These are phyloP conservation scores for Phytophthora rubi DNA, from an alignment of 352 stramenopile species.

Conservation along the genomic window DNA sequence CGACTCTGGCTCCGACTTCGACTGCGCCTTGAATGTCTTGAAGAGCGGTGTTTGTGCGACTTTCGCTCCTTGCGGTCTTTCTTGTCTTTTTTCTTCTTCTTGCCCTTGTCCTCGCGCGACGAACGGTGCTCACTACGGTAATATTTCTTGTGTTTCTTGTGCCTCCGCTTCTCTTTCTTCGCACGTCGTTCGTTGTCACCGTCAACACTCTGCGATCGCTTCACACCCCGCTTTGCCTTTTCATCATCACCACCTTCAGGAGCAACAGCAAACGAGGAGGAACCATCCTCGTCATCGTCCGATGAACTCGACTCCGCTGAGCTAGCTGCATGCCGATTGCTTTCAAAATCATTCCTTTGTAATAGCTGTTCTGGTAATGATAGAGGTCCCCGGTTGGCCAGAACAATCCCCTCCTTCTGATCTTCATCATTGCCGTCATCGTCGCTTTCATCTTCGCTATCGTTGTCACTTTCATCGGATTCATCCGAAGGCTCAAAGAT, in stretches of 20 bases:
- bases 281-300: slow-evolving; percentile 22
- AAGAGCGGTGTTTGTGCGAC: slow-evolving; percentile 34
- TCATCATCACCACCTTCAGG: background rate
- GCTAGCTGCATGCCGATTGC: background rate
- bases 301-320: slow-evolving; percentile 30
- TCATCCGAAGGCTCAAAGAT: slow-evolving; percentile 87
- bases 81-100: slow-evolving; percentile 36
- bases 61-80: slow-evolving; percentile 40
- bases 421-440: slow-evolving; percentile 22
- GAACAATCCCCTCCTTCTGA: background rate
- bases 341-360: background rate
- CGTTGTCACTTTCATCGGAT: slow-evolving; percentile 51
- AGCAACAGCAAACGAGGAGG: background rate
- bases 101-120: slow-evolving; percentile 31
- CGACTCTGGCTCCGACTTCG: slow-evolving; percentile 28
- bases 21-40: slow-evolving; percentile 36
- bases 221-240: slow-evolving; percentile 9
- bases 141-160: slow-evolving; percentile 51
- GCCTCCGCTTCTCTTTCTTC: slow-evolving; percentile 34
- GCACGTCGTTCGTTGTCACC: slow-evolving; percentile 2
- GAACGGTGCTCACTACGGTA: slow-evolving; percentile 33
- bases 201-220: slow-evolving; percentile 20
- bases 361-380: background rate
- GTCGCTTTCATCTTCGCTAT: slow-evolving; percentile 41
- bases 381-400: background rate